A percentile compares a stretch with the other conserved stretches of the same genome.
Conservation (phyloP, 148 eudicot genomes). For the Diospyros kaki region DNA sequence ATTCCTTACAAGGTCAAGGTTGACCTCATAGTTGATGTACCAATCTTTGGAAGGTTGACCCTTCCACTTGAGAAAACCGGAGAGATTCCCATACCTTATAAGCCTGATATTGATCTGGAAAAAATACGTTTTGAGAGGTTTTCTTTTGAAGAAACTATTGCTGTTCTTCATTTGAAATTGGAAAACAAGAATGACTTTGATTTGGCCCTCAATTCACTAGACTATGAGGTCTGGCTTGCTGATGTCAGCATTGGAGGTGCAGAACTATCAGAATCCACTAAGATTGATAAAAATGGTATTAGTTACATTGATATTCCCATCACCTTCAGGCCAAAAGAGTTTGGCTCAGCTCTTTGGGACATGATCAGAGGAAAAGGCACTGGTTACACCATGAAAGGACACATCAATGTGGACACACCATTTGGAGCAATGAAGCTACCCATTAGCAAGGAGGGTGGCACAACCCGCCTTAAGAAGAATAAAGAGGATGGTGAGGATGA, state of each 20-base stretch:
- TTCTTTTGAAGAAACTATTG: slow-evolving; percentile 88
- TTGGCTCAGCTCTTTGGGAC: slow-evolving; percentile 93
- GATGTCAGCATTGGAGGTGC: slow-evolving; percentile 74
- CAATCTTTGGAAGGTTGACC: slow-evolving; percentile 84
- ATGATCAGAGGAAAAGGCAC: slow-evolving; percentile 92
- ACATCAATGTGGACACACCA: slow-evolving; percentile 78
- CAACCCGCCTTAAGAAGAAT: slow-evolving; percentile 77
- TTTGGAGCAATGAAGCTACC: slow-evolving; percentile 92
- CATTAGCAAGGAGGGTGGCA: slow-evolving; percentile 80
- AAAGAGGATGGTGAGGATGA: slow-evolving; percentile 64
- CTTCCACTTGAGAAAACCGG: slow-evolving; percentile 88
- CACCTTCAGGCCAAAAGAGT: slow-evolving; percentile 86
- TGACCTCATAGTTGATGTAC: slow-evolving; percentile 85
- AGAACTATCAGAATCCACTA: slow-evolving; percentile 57
- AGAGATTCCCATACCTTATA: slow-evolving; percentile 89
- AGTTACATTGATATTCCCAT: slow-evolving; percentile 61
- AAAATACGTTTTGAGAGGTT: slow-evolving; percentile 77
- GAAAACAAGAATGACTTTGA: slow-evolving; percentile 96
- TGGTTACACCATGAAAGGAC: slow-evolving; percentile 85
- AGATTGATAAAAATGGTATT: slow-evolving; percentile 56
- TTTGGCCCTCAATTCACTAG: slow-evolving; percentile 66
- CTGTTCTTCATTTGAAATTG: slow-evolving; percentile 66
- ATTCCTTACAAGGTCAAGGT: slow-evolving; percentile 81
- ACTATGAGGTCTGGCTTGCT: slow-evolving; percentile 86
- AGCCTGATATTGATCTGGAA: slow-evolving; percentile 89